phyloP scores from a whole-genome alignment of 2,329 filamentous ascomycete genomes.

The Epichloe glyceriae region DNA sequence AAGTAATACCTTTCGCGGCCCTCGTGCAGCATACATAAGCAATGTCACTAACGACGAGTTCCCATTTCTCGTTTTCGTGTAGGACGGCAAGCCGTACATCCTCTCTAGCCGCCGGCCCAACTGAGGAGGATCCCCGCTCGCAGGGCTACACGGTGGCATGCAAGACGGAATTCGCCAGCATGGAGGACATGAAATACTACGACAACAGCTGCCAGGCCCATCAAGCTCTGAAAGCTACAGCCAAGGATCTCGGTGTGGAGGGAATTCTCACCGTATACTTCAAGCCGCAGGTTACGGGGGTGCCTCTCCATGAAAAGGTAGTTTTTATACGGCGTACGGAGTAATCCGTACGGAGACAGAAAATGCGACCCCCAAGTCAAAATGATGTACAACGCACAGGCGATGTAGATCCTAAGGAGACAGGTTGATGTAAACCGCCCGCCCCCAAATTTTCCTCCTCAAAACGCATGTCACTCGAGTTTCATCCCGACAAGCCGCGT shows the following conservation, averaged over 20 bases:
- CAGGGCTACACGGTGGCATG: slow-evolving; percentile 54
- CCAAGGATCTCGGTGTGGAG: slow-evolving; percentile 19
- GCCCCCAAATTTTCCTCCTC: not conserved
- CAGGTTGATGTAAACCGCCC: not conserved
- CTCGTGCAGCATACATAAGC: not conserved
- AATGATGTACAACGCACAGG: not conserved
- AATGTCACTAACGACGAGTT: slow-evolving; percentile 6
- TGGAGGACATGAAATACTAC: slow-evolving; percentile 60
- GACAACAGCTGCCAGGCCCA: slow-evolving; percentile 40
- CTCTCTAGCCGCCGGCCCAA: slow-evolving; percentile 38
- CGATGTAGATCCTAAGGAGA: not conserved
- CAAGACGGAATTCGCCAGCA: slow-evolving; percentile 48
- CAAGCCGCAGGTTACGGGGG: slow-evolving; percentile 20
- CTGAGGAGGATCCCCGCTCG: slow-evolving; percentile 43
- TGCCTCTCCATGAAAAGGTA: not conserved
- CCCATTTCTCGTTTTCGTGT: not conserved
- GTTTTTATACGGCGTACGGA: too few species aligned
- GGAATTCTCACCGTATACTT: slow-evolving; percentile 30
- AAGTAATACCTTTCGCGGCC: not conserved
- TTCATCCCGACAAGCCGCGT: not conserved
- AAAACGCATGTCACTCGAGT: not conserved
- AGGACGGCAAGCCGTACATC: slow-evolving; percentile 64
- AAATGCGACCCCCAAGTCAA: too few species aligned
- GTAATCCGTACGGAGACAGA: too few species aligned
- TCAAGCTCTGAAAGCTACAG: slow-evolving; percentile 24